Conservation (phyloP, 1,284 basidiomycete species). For the Amylostereum areolatum region DNA sequence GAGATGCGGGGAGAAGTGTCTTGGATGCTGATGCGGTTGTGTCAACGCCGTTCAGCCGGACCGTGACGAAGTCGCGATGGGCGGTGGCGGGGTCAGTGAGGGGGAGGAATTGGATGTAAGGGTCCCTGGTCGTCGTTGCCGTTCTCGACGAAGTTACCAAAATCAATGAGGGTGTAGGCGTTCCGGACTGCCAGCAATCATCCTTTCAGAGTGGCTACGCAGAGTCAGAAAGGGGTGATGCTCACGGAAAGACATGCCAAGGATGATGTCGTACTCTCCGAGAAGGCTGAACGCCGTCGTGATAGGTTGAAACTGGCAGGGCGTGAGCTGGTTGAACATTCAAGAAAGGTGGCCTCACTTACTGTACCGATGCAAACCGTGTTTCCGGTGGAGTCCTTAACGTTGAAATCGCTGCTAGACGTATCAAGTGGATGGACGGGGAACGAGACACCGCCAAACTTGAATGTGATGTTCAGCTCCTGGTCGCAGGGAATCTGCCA, state of each 20-base stretch:
- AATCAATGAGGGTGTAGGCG: conserved; percentile 54
- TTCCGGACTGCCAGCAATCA: conserved; percentile 54
- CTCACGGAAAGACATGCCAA: conserved; percentile 77
- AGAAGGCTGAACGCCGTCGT: conserved; percentile 71
- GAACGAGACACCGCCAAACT: conserved; percentile 61
- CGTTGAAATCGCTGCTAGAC: conserved; percentile 59
- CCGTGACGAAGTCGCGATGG: conserved; percentile 45
- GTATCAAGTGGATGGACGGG: conserved; percentile 71
- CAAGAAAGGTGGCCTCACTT: conserved; percentile 18
- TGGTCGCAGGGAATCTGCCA: conserved; percentile 76
- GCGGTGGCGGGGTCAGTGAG: conserved; percentile 32
- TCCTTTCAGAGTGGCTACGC: conserved; percentile 1
- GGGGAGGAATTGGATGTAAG: conserved; percentile 59
- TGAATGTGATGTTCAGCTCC: conserved; percentile 62
- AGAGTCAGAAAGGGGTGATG: conserved; percentile 6
- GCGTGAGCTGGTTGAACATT: neutral
- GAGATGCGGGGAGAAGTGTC: conserved; percentile 50
- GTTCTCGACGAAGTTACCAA: conserved; percentile 48
- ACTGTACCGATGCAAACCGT: conserved; percentile 64
- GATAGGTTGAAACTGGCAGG: conserved; percentile 68
- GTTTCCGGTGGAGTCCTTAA: conserved; percentile 49
- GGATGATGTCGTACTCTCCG: conserved; percentile 74
- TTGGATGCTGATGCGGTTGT: conserved; percentile 31
- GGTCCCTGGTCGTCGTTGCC: conserved; percentile 30
- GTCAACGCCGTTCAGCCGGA: conserved; percentile 45